Base-by-base conservation (phyloP, 345 rosid species). In the Raphanus raphanistrum region DNA sequence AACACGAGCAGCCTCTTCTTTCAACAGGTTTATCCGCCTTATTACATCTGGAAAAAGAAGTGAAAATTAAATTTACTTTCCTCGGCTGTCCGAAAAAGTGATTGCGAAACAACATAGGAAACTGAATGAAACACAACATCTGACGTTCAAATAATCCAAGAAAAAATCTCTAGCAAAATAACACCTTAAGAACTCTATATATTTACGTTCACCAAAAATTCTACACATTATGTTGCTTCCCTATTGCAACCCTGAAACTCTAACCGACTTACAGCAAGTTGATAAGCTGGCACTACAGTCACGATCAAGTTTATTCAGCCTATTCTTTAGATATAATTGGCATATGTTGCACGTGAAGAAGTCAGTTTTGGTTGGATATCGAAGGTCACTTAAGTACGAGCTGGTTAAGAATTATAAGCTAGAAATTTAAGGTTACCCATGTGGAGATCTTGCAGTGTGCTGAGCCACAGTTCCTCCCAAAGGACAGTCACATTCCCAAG, bases 391-490 rank as follows among this genome's bases (percentile, higher is more conserved):
- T 74, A 27, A 43, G 29, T 41, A 76, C 15, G 58, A 68, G 38
- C 28, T 29, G 13, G 68, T 36, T 13, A 32, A 60, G 33, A 60
- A 61, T 43, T 36, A 68, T 32, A 21, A 32, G 63, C 69, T 71
- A 32, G 54, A 48, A 64, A 55, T 71, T 72, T 50, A 67, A 64
- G 31, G 32, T 74, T 85, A 93, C 98, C 98, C 86, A 90, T 87
- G 75, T 91, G 97, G 82, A 93, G 91, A 80, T 93, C 98, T 82
- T 93, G 97, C 81, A 93, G 97, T 38, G 98, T 93, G 86, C 97
- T 85, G 63, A 93, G 92, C 97, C 98, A 93, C 38, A 93, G 86
- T 79, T 93, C 98, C 86, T 93, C 98, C 98, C 98, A 93, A 58
- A 93, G 95, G 77, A 93, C 97, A 70, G 98, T 91, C 62, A 90